phyloP scores from a whole-genome alignment of 2,329 filamentous ascomycete genomes.

The Apiospora phragmitis region DNA sequence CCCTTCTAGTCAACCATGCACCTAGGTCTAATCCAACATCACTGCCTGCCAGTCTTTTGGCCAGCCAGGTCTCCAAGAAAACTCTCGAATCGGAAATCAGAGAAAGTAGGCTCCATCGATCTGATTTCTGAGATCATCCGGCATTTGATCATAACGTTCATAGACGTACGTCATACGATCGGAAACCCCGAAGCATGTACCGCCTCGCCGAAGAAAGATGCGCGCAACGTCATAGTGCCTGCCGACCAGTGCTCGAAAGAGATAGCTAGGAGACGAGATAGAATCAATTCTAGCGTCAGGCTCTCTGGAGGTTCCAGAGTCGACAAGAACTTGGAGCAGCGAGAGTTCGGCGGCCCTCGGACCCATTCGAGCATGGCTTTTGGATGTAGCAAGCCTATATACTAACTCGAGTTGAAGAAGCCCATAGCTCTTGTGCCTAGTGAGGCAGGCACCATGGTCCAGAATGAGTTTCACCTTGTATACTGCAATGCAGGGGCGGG shows the following conservation, averaged over 20 bases:
- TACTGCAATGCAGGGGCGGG: no score
- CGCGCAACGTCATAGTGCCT: not conserved
- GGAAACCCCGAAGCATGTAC: not conserved
- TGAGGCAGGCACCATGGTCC: not conserved
- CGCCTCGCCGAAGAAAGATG: not conserved
- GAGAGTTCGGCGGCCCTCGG: not conserved
- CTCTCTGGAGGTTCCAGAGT: not conserved
- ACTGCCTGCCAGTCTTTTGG: no score
- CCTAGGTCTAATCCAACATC: not conserved
- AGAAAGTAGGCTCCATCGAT: not conserved
- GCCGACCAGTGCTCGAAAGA: not conserved
- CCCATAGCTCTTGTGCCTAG: fast-evolving
- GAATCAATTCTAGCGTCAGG: no score
- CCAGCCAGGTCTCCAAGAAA: not conserved
- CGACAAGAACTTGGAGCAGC: not conserved
- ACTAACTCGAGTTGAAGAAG: no score
- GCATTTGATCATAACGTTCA: not conserved
- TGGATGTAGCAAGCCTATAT: no score
- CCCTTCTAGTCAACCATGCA: not conserved
- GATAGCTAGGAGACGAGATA: no score
- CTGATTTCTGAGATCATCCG: not conserved
- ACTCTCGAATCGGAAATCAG: not conserved
- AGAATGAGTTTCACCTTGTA: not conserved
- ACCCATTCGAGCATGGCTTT: not conserved
- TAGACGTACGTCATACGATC: not conserved